These are phyloP conservation scores for Diospyros lotus DNA, from an alignment of 148 eudicot species.

Conservation along the genomic window DNA sequence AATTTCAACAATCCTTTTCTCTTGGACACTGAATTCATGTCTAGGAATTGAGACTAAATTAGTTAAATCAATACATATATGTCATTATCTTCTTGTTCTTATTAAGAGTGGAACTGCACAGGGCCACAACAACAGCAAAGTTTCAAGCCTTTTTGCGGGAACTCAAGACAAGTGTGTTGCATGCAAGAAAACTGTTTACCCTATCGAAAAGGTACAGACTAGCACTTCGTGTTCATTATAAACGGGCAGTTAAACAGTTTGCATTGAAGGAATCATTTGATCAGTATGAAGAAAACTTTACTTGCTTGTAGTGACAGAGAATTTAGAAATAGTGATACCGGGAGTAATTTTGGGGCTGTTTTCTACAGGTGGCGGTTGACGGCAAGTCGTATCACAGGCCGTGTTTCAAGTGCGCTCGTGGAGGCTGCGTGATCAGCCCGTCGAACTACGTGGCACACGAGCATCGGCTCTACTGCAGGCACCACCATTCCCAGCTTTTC, in stretches of 20 bases:
- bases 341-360: not conserved
- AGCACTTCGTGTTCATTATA: not conserved
- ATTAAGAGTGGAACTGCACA: constrained; percentile 2
- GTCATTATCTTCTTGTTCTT: not conserved
- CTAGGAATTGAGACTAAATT: not conserved
- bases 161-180: constrained; percentile 88
- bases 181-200: constrained; percentile 87
- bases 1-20: not conserved
- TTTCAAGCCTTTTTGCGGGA: constrained; percentile 75
- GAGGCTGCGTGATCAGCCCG: constrained; percentile 81
- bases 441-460: constrained; percentile 84
- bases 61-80: not conserved
- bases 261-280: too few relatives aligned
- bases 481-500: constrained; percentile 85
- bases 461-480: constrained; percentile 72
- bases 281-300: too few relatives aligned
- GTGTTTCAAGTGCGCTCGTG: constrained; percentile 79
- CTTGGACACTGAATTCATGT: not conserved
- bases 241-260: constrained; percentile 8
- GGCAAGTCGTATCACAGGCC: constrained; percentile 67
- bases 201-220: constrained; percentile 39
- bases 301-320: not conserved
- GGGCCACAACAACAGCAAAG: constrained; percentile 32
- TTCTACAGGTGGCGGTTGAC: constrained; percentile 65
- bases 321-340: not conserved